Evolutionary conservation across 2,329 filamentous ascomycete species (phyloP).

Genomic region (Phyllosticta citrichinensis): DNA sequence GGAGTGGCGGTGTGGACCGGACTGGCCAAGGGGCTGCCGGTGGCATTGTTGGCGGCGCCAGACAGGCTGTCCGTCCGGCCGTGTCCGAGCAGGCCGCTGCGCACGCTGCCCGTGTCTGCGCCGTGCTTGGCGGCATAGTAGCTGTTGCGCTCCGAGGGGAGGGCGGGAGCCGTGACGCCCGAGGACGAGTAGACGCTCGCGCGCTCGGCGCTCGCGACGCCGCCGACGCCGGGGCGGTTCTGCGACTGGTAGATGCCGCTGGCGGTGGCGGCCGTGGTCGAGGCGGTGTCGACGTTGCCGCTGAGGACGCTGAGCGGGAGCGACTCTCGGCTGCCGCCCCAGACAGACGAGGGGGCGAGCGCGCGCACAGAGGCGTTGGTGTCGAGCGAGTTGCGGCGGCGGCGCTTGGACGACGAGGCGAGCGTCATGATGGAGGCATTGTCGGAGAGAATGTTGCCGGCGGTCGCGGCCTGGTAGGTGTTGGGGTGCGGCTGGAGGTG

Average conservation of each 20-base stretch:
- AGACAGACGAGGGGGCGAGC: conserved; percentile 71
- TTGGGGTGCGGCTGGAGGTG: conserved; percentile 56
- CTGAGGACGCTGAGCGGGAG: conserved; percentile 70
- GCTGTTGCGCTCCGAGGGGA: conserved; percentile 70
- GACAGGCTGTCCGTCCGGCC: conserved; percentile 71
- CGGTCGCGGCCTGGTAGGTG: conserved; percentile 68
- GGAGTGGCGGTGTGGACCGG: conserved; percentile 15
- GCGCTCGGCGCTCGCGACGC: conserved; percentile 52
- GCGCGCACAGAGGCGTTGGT: conserved; percentile 79
- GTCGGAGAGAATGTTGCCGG: conserved; percentile 72
- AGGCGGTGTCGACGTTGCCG: conserved; percentile 51
- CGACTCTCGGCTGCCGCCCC: conserved; percentile 71
- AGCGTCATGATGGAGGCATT: conserved; percentile 80
- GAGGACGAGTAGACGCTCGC: conserved; percentile 73
- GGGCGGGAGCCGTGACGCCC: conserved; percentile 45
- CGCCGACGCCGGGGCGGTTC: conserved; percentile 43
- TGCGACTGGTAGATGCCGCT: conserved; percentile 44
- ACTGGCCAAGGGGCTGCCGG: conserved; percentile 53
- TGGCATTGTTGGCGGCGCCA: conserved; percentile 49
- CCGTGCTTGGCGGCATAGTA: conserved; percentile 54
- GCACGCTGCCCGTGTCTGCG: conserved; percentile 63
- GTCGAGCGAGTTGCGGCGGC: conserved; percentile 68
- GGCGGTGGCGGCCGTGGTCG: conserved; percentile 32
- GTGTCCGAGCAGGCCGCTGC: conserved; percentile 69
- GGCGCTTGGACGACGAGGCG: conserved; percentile 70